phyloP scores from a whole-genome alignment of 179 eudicot genomes.

The Spergularia azorica region DNA sequence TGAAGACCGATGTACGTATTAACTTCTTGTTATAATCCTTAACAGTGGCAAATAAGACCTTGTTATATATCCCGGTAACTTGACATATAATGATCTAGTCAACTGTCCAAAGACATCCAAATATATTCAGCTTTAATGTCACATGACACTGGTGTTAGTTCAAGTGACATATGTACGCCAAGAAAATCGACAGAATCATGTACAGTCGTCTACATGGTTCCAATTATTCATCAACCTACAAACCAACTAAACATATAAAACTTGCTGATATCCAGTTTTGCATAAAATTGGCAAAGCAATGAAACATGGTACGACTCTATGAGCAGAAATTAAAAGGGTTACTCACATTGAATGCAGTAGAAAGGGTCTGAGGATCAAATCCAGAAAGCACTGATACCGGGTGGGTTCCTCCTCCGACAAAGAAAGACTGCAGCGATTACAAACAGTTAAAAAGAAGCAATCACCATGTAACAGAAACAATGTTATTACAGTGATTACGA shows the following conservation, averaged over 20 bases:
- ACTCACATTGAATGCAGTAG: slow-evolving; percentile 73
- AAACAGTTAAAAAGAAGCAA: neutral
- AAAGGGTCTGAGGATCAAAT: slow-evolving; percentile 57
- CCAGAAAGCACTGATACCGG: slow-evolving; percentile 72
- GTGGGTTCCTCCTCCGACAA: slow-evolving; percentile 69
- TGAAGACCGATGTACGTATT: no score
- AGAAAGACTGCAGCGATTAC: slow-evolving; percentile 61
- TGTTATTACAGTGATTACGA: neutral
- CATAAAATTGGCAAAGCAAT: neutral
- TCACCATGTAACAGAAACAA: neutral
- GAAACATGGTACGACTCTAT: neutral
- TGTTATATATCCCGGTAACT: no score
- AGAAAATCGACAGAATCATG: no score
- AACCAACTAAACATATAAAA: no score
- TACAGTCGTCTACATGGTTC: no score
- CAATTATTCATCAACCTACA: no score
- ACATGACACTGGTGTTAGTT: no score
- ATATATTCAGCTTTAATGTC: no score
- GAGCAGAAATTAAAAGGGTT: neutral
- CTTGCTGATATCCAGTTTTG: neutral
- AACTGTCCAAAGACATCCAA: no score
- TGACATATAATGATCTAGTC: no score
- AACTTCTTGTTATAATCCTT: neutral
- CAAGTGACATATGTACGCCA: no score
- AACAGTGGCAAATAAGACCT: no score